Evolutionary conservation across 805 yeast genomes (phyloP), one percentile per base, ranked within the genome.

Genomic region (Yarrowia hollandica): DNA sequence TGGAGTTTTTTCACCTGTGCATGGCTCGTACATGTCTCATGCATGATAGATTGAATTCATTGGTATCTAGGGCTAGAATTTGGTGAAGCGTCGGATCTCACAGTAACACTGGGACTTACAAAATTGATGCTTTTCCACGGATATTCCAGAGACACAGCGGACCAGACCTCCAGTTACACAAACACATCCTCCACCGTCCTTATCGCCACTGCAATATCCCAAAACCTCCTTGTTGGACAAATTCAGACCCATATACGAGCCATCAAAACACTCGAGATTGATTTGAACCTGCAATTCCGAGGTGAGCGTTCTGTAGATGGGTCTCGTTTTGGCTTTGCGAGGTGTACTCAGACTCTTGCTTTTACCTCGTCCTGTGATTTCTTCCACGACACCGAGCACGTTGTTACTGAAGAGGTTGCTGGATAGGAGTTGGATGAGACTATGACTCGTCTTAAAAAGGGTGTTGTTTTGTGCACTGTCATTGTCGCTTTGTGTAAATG

Each of bases 231-330:
- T n/a, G 7, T 14, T 28, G 2, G 35, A 14, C 16, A 44, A 8
- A 4, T 12, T 11, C 1, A 9, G 7, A 5, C 52, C 52, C 35
- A 30, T 19, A 9, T 44, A 44, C 2, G 52, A 28, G 5, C 52
- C 52, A 10, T 44, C 52, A 10, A 44, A 44, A n/a, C 52, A 44
- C n/a, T 19, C 35, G 11, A 44, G 26, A 14, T 41, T 41, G 52
- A 44, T 44, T 12, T 41, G 23, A 4, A 44, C 52, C 7, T 22
- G 16, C n/a, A 44, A 1, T 14, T 44, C 52, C 2, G 35, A 44
- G 2, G 52, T 41, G 23, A 41, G 48, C 2, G 48, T 41, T 15
- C 48, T 26, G 48, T 26, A 41, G 33, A 41, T 26, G 33, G 48
- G 33, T 15, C 12, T 41, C 8, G 15, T 16, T n/a, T 15, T 23